phyloP scores from a whole-genome alignment of 345 rosid genomes.

The Populus alba region DNA sequence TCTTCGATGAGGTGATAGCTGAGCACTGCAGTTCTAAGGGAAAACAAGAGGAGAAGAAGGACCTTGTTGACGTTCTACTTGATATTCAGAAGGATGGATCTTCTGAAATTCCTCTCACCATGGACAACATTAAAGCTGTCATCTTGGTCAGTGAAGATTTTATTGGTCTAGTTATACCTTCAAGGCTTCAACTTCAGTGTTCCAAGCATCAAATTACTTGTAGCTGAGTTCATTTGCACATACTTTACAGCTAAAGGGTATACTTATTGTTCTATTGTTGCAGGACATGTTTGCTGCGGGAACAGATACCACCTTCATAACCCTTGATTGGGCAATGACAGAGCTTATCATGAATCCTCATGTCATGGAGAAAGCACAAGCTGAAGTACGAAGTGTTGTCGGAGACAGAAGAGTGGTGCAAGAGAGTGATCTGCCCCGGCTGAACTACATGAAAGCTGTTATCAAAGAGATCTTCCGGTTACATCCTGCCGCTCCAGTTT shows the following conservation, averaged over 20 bases:
- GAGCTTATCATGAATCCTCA: conserved; percentile 22
- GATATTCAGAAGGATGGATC: conserved; percentile 18
- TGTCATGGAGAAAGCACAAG: conserved; percentile 25
- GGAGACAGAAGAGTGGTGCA: conserved; percentile 13
- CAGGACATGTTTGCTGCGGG: conserved; percentile 31
- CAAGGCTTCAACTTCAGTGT: neutral
- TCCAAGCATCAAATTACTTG: neutral
- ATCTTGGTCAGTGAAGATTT: conserved; percentile 18
- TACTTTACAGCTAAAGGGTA: neutral
- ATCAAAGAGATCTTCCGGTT: conserved; percentile 18
- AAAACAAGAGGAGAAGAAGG: conserved; percentile 13
- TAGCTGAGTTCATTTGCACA: neutral
- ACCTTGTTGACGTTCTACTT: conserved; percentile 20
- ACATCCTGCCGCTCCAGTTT: conserved; percentile 18
- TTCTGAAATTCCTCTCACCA: conserved; percentile 12
- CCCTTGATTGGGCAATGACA: conserved; percentile 29
- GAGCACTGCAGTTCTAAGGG: conserved; percentile 14
- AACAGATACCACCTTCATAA: conserved; percentile 23
- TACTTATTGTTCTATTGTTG: neutral
- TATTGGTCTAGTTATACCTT: neutral
- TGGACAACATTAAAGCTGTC: conserved; percentile 23
- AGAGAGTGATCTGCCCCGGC: conserved; percentile 11
- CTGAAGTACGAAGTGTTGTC: conserved; percentile 10
- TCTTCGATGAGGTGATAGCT: conserved; percentile 18
- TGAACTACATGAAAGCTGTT: conserved; percentile 22